Percentiles rank a stretch among this genome's conserved stretches.
phyloP scores from a whole-genome alignment of 2,329 filamentous ascomycete genomes.

The Chrysoporthe austroafricana region DNA sequence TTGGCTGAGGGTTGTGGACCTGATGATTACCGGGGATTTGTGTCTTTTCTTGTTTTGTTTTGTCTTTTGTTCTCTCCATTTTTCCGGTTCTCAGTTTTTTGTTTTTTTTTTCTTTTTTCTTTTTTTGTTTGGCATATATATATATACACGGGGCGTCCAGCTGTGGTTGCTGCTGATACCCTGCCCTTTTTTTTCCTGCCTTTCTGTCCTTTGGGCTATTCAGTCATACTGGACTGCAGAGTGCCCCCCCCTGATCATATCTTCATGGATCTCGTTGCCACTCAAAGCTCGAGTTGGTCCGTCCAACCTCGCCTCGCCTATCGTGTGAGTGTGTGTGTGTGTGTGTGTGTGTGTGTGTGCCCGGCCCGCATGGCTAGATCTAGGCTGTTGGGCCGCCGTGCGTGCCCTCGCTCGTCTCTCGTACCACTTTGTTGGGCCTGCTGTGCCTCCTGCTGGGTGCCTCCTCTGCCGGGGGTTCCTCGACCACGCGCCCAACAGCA shows the following conservation, averaged over 20 bases:
- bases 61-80: neutral
- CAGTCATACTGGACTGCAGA: no score
- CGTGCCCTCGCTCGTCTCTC: neutral
- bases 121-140: slow-evolving; percentile 8
- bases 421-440: neutral
- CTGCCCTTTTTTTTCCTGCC: slow-evolving; percentile 6
- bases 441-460: no score
- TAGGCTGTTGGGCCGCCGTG: neutral
- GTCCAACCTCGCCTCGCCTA: no score
- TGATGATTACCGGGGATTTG: neutral
- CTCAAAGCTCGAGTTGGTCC: no score
- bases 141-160: slow-evolving; percentile 25
- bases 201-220: neutral
- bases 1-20: neutral
- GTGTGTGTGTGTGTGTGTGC: no score
- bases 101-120: neutral
- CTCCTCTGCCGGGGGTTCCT: no score
- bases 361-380: neutral
- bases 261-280: no score
- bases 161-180: slow-evolving; percentile 24
- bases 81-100: neutral
- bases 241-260: no score
- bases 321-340: no score
- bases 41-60: neutral
- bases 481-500: no score